Evolutionary conservation across 257 asterid genomes (phyloP), one percentile per base, ranked within the genome.

Genomic region (Galeopsis tetrahit): DNA sequence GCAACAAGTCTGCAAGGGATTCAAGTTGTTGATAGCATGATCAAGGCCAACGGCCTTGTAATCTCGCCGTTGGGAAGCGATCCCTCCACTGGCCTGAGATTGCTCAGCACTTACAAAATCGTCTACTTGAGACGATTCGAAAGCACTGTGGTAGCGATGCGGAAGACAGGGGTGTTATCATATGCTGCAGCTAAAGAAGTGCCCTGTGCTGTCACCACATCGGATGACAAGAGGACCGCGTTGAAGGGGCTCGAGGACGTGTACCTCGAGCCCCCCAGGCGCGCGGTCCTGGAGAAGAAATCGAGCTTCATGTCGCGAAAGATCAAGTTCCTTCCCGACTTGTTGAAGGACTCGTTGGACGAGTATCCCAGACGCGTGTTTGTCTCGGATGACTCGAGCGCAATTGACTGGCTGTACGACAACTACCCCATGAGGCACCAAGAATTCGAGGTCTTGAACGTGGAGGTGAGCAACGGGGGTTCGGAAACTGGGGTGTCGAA

Each of bases 291-390:
- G 76, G 71, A 63, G 5, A 70, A 68, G 14, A 79, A 69, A 36
- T 33, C 76, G 4, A 71, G 75, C 56, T 78, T 67, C 9, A 61
- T 59, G 6, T 76, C 85, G 5, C 77, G 89, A 49, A 85, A 86
- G 74, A 83, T 89, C 63, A 86, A 78, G 57, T 90, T 87, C 79
- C 92, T 90, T 32, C 96, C 97, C 0, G 90, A 90, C 43, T 44
- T 93, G 68, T 42, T 85, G 74, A 77, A 80, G 70, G 98, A 93
- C 61, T 63, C 90, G 2, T 71, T 88, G 46, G 86, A 77, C 52
- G 84, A 75, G 66, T 90, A 90, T 46, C 85, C 84, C 1, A 74
- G 97, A 28, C 62, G 96, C 39, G 79, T 93, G 6, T 89, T 90
- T 67, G 72, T 90, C 48, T 80, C 96, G 0, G 96, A 88, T 32